Evolutionary conservation across 2,329 filamentous ascomycete genomes (phyloP).

Genomic region (Magnaporthiopsis incrustans): DNA sequence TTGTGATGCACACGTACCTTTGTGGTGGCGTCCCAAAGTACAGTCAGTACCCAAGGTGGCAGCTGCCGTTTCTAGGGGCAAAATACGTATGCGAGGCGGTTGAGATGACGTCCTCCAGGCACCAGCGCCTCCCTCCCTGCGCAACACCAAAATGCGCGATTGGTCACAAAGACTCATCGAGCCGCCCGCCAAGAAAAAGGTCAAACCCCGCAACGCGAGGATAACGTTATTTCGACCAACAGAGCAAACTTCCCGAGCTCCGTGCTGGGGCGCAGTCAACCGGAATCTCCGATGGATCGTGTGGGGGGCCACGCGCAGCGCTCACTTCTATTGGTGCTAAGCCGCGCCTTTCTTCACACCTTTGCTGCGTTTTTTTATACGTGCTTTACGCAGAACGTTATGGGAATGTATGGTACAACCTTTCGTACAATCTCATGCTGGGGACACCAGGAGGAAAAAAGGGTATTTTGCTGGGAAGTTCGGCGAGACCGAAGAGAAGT

Average conservation of each 20-base stretch:
- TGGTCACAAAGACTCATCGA: not conserved
- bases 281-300: not conserved
- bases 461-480: constrained; percentile 3
- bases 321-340: not conserved
- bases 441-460: not conserved
- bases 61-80: not conserved
- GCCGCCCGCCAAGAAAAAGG: not conserved
- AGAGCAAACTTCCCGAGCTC: not conserved
- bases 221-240: not conserved
- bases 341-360: no score
- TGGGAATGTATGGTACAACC: not conserved
- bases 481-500: no score
- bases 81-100: not conserved
- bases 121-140: not conserved
- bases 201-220: not conserved
- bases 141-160: no score
- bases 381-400: not conserved
- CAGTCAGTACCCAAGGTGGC: no score
- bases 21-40: not conserved
- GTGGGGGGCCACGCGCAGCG: no score
- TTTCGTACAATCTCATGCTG: not conserved
- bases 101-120: not conserved
- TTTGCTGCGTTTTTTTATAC: not conserved
- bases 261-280: not conserved
- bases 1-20: not conserved